These are phyloP conservation scores for Tilletia setariae DNA, from an alignment of 1,284 basidiomycete species.

Conservation along the genomic window DNA sequence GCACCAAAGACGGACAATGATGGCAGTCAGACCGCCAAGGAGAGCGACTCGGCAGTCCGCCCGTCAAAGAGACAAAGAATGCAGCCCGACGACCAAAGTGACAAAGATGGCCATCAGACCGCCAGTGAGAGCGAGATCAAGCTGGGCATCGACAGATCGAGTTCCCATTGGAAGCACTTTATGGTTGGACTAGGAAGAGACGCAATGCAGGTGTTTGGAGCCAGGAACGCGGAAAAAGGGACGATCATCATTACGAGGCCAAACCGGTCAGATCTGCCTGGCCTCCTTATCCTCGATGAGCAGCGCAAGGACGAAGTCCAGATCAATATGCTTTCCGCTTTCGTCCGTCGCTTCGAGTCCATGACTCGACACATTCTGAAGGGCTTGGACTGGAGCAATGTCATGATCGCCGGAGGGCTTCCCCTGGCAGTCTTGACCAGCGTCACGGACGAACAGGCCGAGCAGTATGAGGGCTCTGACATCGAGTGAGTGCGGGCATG, in stretches of 20 bases:
- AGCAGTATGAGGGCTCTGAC: background rate
- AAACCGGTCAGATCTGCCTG: background rate
- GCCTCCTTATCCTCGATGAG: slow-evolving; percentile 13
- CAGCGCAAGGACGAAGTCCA: slow-evolving; percentile 13
- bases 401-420: slow-evolving; percentile 17
- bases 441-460: slow-evolving; percentile 8
- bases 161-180: slow-evolving; percentile 15
- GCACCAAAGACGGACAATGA: background rate
- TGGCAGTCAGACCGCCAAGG: background rate
- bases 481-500: slow-evolving; percentile 16
- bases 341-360: background rate
- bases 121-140: background rate
- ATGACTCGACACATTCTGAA: slow-evolving; percentile 14
- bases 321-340: slow-evolving; percentile 7
- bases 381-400: slow-evolving; percentile 17
- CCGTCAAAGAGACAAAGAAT: too few species aligned
- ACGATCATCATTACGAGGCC: background rate
- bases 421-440: slow-evolving; percentile 15
- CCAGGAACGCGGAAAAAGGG: background rate
- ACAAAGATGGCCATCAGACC: background rate
- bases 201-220: slow-evolving; percentile 11
- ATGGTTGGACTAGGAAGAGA: slow-evolving; percentile 17
- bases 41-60: background rate
- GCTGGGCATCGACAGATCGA: background rate
- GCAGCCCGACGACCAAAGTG: background rate